Base-by-base conservation (phyloP, 208 protist species). In the Entamoeba moshkovskii region DNA sequence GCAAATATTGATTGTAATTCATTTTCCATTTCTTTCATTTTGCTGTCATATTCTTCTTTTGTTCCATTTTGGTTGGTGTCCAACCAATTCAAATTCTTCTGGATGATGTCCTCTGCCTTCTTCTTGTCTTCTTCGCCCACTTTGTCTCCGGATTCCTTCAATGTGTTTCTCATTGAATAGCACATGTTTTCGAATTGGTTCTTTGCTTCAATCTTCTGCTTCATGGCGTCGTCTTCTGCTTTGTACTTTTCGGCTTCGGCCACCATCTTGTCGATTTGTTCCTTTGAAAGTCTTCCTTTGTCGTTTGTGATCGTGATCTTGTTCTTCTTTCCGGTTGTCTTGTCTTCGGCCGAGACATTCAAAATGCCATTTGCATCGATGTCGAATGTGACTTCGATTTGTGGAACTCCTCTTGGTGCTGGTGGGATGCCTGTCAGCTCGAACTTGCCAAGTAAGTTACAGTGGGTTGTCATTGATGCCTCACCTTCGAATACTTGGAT, bases 401-500 rank as follows among this genome's bases (percentile, higher is more conserved):
- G 95, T 22, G 96, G 95, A 42, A 94, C 45, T 59, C 96, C 96
- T 92, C 96, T 95, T 33, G 96, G 95, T 45, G 95, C 95, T 42
- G 96, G 95, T 11, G 95, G 94, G 93, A 99, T 99, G 94, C 97
- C 98, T 93, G 96, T 97, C 13, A 99, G 96, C 94, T 99, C 98
- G 95, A 99, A 99, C 95, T 98, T 98, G 92, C 98, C 98, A 94
- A 99, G 96, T 0, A 98, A 94, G 94, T 98, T 96, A 96, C 99
- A 99, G 96, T 99, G 98, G 96, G 99, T 98, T 92, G 98, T 99
- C 97, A 99, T 98, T 46, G 97, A 94, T 91, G 98, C 97, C 96
- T 99, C 98, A 93, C 98, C 98, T 96, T 99, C 98, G 95, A 98
- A 99, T 18, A 99, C 97, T 95, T 98, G 97, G 95, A 99, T 98